Evolutionary conservation across 495 filamentous ascomycete species (phyloP), one percentile per base, ranked within the genome.

Genomic region (Tuber umbilicatum): DNA sequence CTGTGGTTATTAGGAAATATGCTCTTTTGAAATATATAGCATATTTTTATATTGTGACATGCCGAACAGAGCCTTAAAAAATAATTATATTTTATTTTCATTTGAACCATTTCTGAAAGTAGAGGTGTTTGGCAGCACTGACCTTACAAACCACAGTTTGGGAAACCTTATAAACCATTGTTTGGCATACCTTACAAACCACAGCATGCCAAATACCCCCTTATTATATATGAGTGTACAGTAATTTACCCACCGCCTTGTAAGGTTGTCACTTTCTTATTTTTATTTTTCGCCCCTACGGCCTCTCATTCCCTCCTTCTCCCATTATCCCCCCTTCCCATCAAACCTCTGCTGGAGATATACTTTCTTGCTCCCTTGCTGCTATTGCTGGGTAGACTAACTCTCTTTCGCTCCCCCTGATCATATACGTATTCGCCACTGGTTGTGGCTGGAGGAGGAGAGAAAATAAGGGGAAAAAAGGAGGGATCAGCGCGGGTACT

Each of bases 361-460:
- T 60, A 60, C 27, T 35, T 60, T 64, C 55, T 64, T 14, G 16
- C 55, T 64, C 55, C 27, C 1, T 64, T 64, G 55, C 55, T 64
- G 12, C 27, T 55, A 67, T 41, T 35, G 38, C 70, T 78, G 55
- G 74, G 45, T 76, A 78, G 50, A 70, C 43, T 27, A 39, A 67
- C 55, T 70, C 64, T 4, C 9, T 17, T 19, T 35, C 73, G 37
- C 41, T 45, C 73, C 75, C 73, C 76, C 74, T 73, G 1, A 77
- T 76, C 73, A 70, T 70, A 73, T 68, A 67, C 76, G 60, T 71
- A 21, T 23, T 43, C 40, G 67, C 60, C 72, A 73, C 69, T 67
- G 3, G 64, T 68, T 40, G 76, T 55, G 69, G 67, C 70, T 64
- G 55, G 55, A 4, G 3, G 38, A 37, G 45, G 60, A 42, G 72